Percentiles rank a stretch among this genome's conserved stretches.
phyloP scores from a whole-genome alignment of 2,329 filamentous ascomycete species.

The Colletotrichum paranaense region DNA sequence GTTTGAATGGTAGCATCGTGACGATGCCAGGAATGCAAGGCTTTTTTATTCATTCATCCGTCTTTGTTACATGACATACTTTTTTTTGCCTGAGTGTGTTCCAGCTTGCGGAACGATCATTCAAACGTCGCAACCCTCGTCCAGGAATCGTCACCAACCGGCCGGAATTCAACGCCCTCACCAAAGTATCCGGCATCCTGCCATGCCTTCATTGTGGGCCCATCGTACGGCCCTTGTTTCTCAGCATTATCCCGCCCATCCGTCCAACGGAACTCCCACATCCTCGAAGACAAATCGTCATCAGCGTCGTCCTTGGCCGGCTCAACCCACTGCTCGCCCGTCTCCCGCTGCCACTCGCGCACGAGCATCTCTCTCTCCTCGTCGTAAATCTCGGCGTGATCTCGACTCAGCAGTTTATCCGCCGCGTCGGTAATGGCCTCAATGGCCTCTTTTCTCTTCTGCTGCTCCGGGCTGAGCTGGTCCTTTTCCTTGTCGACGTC shows the following conservation, averaged over 20 bases:
- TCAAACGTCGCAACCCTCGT: conserved; percentile 61
- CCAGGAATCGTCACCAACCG: conserved; percentile 68
- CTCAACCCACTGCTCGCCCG: conserved; percentile 84
- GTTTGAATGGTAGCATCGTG: conserved; percentile 25
- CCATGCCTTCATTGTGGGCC: conserved; percentile 89
- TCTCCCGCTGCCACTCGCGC: conserved; percentile 85
- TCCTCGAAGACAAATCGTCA: conserved; percentile 44
- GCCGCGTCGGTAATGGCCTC: conserved; percentile 89
- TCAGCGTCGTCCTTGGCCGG: conserved; percentile 49
- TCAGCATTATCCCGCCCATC: conserved; percentile 85
- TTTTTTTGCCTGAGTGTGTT: background rate
- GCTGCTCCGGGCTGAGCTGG: conserved; percentile 74
- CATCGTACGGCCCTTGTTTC: conserved; percentile 89
- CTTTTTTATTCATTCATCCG: conserved; percentile 18
- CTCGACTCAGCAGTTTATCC: conserved; percentile 85
- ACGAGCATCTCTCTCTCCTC: conserved; percentile 85
- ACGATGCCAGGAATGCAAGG: conserved; percentile 30
- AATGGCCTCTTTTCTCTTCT: conserved; percentile 77
- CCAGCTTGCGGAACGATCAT: background rate
- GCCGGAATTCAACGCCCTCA: conserved; percentile 84
- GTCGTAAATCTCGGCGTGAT: conserved; percentile 92
- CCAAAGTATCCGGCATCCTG: conserved; percentile 92
- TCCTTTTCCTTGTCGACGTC: conserved; percentile 73
- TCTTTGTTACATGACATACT: background rate
- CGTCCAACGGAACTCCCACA: conserved; percentile 95